Base-by-base conservation (phyloP, 495 filamentous ascomycete species). In the Penicillium diatomitis region DNA sequence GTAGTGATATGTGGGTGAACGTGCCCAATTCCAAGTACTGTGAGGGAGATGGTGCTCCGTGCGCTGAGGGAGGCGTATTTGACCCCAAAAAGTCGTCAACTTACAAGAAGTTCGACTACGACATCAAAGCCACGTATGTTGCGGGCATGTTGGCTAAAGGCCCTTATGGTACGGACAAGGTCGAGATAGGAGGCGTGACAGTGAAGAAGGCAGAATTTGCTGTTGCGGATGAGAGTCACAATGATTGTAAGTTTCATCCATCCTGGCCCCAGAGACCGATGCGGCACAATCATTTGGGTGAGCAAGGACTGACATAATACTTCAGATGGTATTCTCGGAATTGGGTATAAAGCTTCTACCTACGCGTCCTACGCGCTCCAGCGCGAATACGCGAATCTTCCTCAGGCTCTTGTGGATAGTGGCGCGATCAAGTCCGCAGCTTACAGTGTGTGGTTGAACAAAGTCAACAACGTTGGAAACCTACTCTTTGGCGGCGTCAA, bases 401-500 rank as follows among this genome's bases (percentile, higher is more conserved):
- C 80, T 10, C 89, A 90, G 60, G 67, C 91, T 6, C 71, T 95
- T 66, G 77, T 79, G 10, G 65, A 80, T 35, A 72, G 82, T 27
- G 82, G 80, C 9, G 50, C 76, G 40, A 92, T 90, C 60, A 74
- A 80, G 34, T 80, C 85, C 9, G 79, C 80, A 38, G 87, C 87
- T 12, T 96, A 90, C 65, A 86, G 81, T 51, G 65, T 96, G 0
- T 96, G 88, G 88, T 74, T 96, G 31, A 88, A 95, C 69, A 86
- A 90, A 54, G 74, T 90, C 1, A 74, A 82, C 48, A 71, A 69
- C 54, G 82, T 74, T n/a, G 90, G 90, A 31, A 81, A 75, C 54
- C 84, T 96, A 49, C 75, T 96, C 9, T 96, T 96, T 56, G 90
- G 90, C 28, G 90, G 89, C 44, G 78, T 96, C 50, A 85, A 96